These are phyloP conservation scores for Macrophomina pseudophaseolina DNA, from an alignment of 2,329 filamentous ascomycete genomes.

Conservation along the genomic window DNA sequence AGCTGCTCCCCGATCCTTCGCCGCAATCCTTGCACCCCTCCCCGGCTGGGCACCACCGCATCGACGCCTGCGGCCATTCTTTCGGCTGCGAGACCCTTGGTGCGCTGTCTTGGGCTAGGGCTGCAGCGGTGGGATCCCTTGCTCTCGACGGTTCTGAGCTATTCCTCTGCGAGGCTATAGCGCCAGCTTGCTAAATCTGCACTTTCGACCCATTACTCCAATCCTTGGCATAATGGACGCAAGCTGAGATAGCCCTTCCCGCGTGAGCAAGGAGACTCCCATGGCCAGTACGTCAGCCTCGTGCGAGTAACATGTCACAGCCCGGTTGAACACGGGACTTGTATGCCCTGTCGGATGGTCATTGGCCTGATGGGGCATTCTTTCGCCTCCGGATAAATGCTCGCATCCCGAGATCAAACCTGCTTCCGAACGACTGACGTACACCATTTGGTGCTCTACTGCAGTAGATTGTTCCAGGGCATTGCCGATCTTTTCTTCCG, in stretches of 20 bases:
- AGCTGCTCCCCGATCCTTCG: neutral
- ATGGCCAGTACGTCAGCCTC: neutral
- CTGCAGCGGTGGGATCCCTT: constrained; percentile 7
- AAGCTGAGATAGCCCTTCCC: no score
- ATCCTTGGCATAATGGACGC: no score
- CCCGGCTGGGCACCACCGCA: neutral
- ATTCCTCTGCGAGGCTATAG: neutral
- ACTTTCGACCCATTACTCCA: neutral
- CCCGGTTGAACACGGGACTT: neutral
- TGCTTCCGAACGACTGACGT: neutral
- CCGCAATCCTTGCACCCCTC: neutral
- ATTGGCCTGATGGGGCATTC: neutral
- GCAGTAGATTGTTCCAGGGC: neutral
- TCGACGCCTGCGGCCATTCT: constrained; percentile 3
- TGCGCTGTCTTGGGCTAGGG: neutral
- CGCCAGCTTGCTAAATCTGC: neutral
- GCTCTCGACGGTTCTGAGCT: neutral
- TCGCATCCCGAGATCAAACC: constrained; percentile 1
- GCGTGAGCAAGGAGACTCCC: neutral
- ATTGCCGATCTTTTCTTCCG: neutral
- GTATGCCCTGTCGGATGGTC: neutral
- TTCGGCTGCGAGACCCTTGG: constrained; percentile 8
- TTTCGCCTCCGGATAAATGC: constrained; percentile 9
- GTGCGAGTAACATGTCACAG: neutral
- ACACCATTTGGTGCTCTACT: neutral